Percentiles rank a stretch among this genome's conserved stretches.
These are phyloP conservation scores for Physcomitrellopsis africana DNA, from an alignment of 225 moss, liverwort and hornwort genomes.

Conservation along the genomic window DNA sequence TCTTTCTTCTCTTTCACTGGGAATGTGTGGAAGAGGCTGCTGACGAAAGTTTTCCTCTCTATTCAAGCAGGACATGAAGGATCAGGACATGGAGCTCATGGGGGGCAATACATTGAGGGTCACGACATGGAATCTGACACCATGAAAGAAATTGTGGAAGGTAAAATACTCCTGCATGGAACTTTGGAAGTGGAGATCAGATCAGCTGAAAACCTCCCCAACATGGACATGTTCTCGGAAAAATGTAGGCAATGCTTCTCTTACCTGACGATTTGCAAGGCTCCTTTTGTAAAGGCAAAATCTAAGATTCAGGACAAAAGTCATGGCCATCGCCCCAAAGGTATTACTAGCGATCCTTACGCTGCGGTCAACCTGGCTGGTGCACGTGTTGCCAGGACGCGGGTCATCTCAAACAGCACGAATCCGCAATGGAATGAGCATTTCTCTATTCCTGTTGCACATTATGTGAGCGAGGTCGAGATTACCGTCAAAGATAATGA, in stretches of 20 bases:
- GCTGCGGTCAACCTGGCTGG: constrained; percentile 73
- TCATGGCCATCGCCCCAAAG: constrained; percentile 54
- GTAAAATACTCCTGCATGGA: constrained; percentile 65
- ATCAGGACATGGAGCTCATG: constrained; percentile 8
- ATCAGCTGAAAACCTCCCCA: constrained; percentile 65
- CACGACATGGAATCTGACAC: constrained; percentile 36
- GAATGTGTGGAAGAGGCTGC: background rate
- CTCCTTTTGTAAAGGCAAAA: constrained; percentile 35
- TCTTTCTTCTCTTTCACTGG: background rate
- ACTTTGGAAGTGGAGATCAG: constrained; percentile 66
- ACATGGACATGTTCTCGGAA: constrained; percentile 86
- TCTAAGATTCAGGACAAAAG: constrained; percentile 31
- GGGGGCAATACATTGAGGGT: constrained; percentile 26
- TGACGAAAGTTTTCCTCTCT: constrained; percentile 4
- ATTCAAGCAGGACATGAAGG: constrained; percentile 23
- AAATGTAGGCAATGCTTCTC: constrained; percentile 63
- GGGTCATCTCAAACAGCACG: constrained; percentile 64
- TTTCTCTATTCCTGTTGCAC: constrained; percentile 78
- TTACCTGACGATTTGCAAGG: constrained; percentile 58
- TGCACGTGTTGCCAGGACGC: constrained; percentile 80
- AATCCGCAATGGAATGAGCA: constrained; percentile 77
- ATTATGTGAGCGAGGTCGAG: constrained; percentile 64
- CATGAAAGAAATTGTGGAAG: constrained; percentile 50
- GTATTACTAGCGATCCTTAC: constrained; percentile 84
- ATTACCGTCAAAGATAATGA: constrained; percentile 85